phyloP scores from a whole-genome alignment of 371 early-diverging fungal genomes.

The Mortierella sp. region DNA sequence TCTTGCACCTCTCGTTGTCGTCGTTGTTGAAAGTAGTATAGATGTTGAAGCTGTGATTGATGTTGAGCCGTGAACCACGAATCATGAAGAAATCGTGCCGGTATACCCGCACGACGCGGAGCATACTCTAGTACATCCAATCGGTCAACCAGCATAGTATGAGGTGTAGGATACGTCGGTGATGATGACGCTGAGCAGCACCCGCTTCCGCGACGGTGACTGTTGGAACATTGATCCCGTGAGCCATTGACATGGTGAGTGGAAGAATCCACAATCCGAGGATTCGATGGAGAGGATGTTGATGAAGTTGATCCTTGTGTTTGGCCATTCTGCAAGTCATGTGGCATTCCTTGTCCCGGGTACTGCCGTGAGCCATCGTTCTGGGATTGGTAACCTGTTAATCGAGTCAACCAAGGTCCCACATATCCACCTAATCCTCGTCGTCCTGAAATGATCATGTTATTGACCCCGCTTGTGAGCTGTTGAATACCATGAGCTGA shows the following conservation, averaged over 20 bases:
- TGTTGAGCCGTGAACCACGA: constrained; percentile 49
- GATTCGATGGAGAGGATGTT: too few species aligned
- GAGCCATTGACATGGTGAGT: constrained; percentile 15
- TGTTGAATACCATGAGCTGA: constrained; percentile 4
- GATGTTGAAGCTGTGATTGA: constrained; percentile 31
- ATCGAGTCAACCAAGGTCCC: constrained; percentile 22
- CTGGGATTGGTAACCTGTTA: neutral
- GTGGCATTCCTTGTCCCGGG: neutral
- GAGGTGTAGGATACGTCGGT: constrained; percentile 6
- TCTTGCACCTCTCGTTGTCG: constrained; percentile 20
- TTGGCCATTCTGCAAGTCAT: too few species aligned
- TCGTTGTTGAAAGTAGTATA: constrained; percentile 29
- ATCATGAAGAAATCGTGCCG: constrained; percentile 11
- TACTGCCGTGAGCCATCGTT: constrained; percentile 17
- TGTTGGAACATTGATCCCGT: neutral
- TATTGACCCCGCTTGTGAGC: neutral
- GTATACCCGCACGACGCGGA: constrained; percentile 14
- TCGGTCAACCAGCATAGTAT: constrained; percentile 15
- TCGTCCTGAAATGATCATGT: constrained; percentile 13
- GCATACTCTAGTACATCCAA: constrained; percentile 26
- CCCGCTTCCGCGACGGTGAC: too few species aligned
- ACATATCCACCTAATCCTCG: constrained; percentile 35
- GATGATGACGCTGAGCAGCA: constrained; percentile 5
- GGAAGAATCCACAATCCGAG: too few species aligned
- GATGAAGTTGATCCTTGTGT: too few species aligned